Percentiles rank a stretch among this genome's conserved stretches.
These are phyloP conservation scores for Sporothrix brunneoviolacea DNA, from an alignment of 2,329 filamentous ascomycete genomes.

Conservation along the genomic window DNA sequence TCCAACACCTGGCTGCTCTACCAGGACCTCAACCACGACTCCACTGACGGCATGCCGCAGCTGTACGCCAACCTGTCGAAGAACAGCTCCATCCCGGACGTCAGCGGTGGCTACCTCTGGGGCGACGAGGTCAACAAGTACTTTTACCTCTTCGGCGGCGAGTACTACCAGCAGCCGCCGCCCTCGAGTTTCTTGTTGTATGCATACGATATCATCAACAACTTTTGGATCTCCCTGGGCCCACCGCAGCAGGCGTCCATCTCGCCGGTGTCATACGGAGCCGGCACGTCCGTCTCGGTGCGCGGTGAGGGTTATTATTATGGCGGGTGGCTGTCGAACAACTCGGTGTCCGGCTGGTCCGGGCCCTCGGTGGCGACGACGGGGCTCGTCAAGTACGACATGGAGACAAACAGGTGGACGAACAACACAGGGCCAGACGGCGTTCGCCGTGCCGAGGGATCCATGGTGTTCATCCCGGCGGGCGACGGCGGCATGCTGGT, in stretches of 20 bases:
- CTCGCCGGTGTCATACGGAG: conserved; percentile 48
- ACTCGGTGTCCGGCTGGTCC: conserved; percentile 44
- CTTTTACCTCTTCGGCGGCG: conserved; percentile 57
- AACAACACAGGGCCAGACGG: conserved; percentile 49
- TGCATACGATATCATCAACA: conserved; percentile 49
- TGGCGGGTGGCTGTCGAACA: conserved; percentile 55
- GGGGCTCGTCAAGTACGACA: conserved; percentile 50
- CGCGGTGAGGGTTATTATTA: conserved; percentile 54
- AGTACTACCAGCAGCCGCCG: conserved; percentile 35
- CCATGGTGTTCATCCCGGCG: conserved; percentile 53
- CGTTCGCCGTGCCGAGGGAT: conserved; percentile 51
- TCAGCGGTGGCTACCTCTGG: conserved; percentile 47
- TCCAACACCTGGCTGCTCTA: conserved; percentile 52
- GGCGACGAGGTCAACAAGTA: conserved; percentile 55
- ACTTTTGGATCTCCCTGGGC: conserved; percentile 48
- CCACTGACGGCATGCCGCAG: conserved; percentile 41
- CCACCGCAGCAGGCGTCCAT: conserved; percentile 31
- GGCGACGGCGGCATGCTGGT: conserved; percentile 53
- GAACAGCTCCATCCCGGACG: conserved; percentile 46
- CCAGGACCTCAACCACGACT: conserved; percentile 45
- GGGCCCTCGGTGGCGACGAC: conserved; percentile 41
- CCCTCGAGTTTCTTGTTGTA: conserved; percentile 44
- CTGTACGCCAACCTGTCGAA: conserved; percentile 53
- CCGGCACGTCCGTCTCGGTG: conserved; percentile 47
- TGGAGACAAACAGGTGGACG: conserved; percentile 43